Evolutionary conservation across 78 protist genomes (phyloP).

Genomic region (Emiliania huxleyi): DNA sequence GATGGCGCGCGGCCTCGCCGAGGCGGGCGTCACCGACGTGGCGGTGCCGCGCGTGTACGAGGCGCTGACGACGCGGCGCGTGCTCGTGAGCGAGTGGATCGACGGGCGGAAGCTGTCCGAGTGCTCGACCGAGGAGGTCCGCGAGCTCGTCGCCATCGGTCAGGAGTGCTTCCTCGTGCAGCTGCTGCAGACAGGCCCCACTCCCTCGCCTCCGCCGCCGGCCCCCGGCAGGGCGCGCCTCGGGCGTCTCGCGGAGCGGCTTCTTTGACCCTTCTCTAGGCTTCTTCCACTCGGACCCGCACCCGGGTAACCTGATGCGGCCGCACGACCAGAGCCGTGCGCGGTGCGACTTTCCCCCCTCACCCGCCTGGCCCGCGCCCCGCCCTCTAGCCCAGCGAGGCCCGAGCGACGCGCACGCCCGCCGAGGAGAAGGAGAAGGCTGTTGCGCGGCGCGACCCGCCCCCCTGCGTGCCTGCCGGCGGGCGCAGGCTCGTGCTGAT

Average conservation of each 20-base stretch:
- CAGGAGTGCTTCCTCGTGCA: constrained; percentile 55
- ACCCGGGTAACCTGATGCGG: constrained; percentile 45
- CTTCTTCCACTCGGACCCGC: constrained; percentile 40
- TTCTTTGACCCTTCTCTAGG: not conserved
- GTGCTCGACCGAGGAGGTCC: not conserved
- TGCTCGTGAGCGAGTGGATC: constrained; percentile 17
- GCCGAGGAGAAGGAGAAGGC: too few relatives aligned
- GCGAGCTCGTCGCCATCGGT: constrained; percentile 30
- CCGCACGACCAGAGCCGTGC: not conserved
- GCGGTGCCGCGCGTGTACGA: not conserved
- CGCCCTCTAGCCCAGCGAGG: too few relatives aligned
- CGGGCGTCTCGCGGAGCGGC: not conserved
- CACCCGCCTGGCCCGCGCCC: too few relatives aligned
- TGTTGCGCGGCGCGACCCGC: too few relatives aligned
- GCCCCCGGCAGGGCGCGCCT: too few relatives aligned
- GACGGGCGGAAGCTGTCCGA: constrained; percentile 21
- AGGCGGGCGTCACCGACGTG: not conserved
- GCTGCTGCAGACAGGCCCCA: constrained; percentile 36
- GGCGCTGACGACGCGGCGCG: not conserved
- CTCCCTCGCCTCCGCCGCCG: too few relatives aligned
- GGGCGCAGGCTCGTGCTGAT: constrained; percentile 24
- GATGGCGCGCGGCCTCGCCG: not conserved
- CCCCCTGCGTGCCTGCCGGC: too few relatives aligned
- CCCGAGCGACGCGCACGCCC: too few relatives aligned
- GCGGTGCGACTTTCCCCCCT: too few relatives aligned